A percentile compares a stretch with the other conserved stretches of the same genome.
These are phyloP conservation scores for Trichoderma gamsii DNA, from an alignment of 495 filamentous ascomycete genomes.

Conservation along the genomic window DNA sequence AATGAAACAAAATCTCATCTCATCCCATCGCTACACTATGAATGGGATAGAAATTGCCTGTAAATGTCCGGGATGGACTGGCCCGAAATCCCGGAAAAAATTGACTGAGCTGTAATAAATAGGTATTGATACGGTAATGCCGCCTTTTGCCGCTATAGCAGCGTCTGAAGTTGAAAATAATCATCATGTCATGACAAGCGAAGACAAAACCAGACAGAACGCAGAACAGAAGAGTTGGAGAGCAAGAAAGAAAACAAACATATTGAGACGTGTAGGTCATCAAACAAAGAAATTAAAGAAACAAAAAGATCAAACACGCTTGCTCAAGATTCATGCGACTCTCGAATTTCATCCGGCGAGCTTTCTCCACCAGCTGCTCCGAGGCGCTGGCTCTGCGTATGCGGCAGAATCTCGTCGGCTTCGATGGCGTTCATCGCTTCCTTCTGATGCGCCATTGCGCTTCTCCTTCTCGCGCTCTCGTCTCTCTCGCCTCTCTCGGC, in stretches of 20 bases:
- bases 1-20: no score
- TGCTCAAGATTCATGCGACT: background rate
- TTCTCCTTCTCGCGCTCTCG: conserved; percentile 24
- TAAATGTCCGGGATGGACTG: no score
- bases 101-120: no score
- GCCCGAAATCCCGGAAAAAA: no score
- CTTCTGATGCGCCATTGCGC: conserved; percentile 34
- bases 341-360: conserved; percentile 26
- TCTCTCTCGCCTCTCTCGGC: conserved; percentile 42
- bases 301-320: background rate
- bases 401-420: conserved; percentile 28
- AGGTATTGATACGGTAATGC: no score
- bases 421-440: conserved; percentile 35
- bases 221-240: background rate
- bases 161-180: background rate
- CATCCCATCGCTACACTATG: no score
- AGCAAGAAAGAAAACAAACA: background rate
- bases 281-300: background rate
- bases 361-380: conserved; percentile 53
- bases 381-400: conserved; percentile 24
- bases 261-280: background rate
- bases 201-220: background rate
- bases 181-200: background rate
- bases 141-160: no score
- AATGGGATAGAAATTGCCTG: no score